A percentile compares a stretch with the other conserved stretches of the same genome.
phyloP scores from a whole-genome alignment of 495 filamentous ascomycete species.

The Daldinia decipiens region DNA sequence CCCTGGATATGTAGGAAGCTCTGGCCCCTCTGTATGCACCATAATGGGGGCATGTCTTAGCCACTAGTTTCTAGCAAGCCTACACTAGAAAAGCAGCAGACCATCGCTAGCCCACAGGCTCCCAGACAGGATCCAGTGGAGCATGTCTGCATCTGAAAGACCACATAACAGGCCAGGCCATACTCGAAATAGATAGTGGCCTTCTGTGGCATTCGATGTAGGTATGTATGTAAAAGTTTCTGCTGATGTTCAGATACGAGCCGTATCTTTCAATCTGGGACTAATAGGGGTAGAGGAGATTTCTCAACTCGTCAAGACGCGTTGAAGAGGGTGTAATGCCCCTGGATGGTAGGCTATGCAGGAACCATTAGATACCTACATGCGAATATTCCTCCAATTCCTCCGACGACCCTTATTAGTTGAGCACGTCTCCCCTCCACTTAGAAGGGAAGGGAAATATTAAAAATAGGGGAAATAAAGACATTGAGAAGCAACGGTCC shows the following conservation, averaged over 20 bases:
- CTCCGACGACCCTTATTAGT: conserved; percentile 28
- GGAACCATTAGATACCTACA: conserved; percentile 31
- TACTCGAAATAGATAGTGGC: conserved; percentile 34
- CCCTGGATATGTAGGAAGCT: conserved; percentile 31
- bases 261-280: conserved; percentile 32
- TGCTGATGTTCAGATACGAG: conserved; percentile 45
- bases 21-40: conserved; percentile 25
- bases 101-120: conserved; percentile 15
- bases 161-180: conserved; percentile 22
- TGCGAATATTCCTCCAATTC: conserved; percentile 40
- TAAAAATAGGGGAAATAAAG: conserved; percentile 21
- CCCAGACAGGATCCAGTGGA: conserved; percentile 20
- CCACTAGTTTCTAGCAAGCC: conserved; percentile 10
- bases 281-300: conserved; percentile 20
- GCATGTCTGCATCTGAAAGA: conserved; percentile 31
- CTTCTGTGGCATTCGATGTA: conserved; percentile 24
- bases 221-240: conserved; percentile 30
- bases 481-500: conserved; percentile 1
- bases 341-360: conserved; percentile 39
- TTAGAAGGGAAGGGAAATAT: conserved; percentile 17
- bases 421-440: conserved; percentile 23
- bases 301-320: conserved; percentile 21
- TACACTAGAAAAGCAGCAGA: background rate
- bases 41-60: conserved; percentile 1
- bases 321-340: conserved; percentile 23